Conservation (phyloP, 2,329 filamentous ascomycete species). For the Cordyceps javanica region DNA sequence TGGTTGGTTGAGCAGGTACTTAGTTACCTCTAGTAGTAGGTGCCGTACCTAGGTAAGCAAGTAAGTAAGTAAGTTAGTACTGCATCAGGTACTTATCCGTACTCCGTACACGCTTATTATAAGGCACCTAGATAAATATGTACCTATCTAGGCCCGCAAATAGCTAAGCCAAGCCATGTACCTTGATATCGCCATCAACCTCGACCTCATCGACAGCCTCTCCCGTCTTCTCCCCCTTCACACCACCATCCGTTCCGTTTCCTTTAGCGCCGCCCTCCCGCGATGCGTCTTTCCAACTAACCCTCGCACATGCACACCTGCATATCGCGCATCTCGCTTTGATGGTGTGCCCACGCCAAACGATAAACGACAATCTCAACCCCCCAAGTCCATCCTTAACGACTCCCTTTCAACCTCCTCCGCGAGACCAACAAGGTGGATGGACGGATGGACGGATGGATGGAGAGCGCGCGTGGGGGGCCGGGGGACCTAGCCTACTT, state of each 20-base stretch:
- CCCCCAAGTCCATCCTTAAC: not conserved
- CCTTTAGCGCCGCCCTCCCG: not conserved
- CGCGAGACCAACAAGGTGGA: conserved; percentile 8
- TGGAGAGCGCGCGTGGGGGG: too few relatives aligned
- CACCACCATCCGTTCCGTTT: not conserved
- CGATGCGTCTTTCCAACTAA: conserved; percentile 1
- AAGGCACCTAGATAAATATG: too few relatives aligned
- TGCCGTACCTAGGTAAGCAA: not conserved
- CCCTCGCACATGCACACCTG: conserved; percentile 5
- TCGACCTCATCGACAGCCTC: not conserved
- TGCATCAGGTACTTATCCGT: too few relatives aligned
- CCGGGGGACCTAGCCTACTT: too few relatives aligned
- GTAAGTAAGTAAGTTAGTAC: too few relatives aligned
- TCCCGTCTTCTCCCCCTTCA: not conserved
- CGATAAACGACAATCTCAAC: too few relatives aligned
- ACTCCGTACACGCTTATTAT: too few relatives aligned
- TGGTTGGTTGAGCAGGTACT: too few relatives aligned
- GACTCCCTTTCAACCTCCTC: not conserved
- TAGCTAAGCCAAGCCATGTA: too few relatives aligned
- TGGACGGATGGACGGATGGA: not conserved
- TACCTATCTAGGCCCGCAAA: too few relatives aligned
- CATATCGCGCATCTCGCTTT: conserved; percentile 1
- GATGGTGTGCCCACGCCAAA: not conserved
- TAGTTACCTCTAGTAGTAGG: too few relatives aligned
- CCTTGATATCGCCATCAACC: not conserved